Evolutionary conservation across 345 rosid genomes (phyloP), one percentile per base, ranked within the genome.

Genomic region (Gossypium herbaceum): DNA sequence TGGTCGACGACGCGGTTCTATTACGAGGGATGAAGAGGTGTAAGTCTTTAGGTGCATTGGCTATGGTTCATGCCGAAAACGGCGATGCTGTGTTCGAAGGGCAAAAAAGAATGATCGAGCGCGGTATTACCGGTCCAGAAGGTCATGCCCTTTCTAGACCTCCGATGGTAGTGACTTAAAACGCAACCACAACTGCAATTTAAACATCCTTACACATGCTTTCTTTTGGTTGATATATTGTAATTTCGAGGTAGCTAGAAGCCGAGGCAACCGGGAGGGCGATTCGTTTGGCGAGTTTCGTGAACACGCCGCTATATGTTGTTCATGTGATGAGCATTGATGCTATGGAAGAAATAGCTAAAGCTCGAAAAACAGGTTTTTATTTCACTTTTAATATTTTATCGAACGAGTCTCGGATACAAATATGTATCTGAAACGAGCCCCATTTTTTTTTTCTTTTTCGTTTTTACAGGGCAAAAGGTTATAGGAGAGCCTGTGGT

Each of bases 1-100:
- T 95, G 99, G 70, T 94, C 77, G 86, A 72, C 50, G 98, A 94
- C 50, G 98, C 89, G 73, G 92, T 95, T 72, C 87, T 95, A 50
- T 56, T 95, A 61, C 87, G 89, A 80, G 99, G 98, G 51, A 79
- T 95, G 15, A 86, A 90, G 86, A 84, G 78, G 81, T 95, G 99
- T 80, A 95, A 93, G 84, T 87, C 97, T 67, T 92, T 95, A 20
- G 99, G 99, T 76, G 99, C 98, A 77, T 77, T 95, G 82, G 91
- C 98, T 15, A 93, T 93, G 99, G 99, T 95, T 79, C 99, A 95
- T 81, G 98, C 98, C 66, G 98, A 95, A 89, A 93, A 95, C 77
- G 98, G 99, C 48, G 97, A 95, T 85, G 99, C 94, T 41, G 99
- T 95, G 11, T 86, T 86, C 22, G 97, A 90, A 87, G 99, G 99